Evolutionary conservation across 352 stramenopile species (phyloP).

Genomic region (Pilasporangium apinafurcum): DNA sequence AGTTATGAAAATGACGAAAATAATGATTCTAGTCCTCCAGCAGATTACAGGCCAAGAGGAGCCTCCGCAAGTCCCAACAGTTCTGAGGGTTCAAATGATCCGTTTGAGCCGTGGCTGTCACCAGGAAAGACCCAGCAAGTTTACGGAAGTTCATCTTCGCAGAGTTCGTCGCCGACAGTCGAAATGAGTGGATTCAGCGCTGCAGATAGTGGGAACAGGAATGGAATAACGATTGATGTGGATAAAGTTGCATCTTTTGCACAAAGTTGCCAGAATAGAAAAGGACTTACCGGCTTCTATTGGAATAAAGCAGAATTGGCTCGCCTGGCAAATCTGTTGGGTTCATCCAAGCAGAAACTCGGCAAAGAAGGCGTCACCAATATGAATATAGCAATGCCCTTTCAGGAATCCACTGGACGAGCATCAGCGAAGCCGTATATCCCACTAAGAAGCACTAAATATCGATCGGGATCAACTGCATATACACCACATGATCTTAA

Average conservation of each 20-base stretch:
- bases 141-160: neutral
- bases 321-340: constrained; percentile 12
- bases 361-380: constrained; percentile 9
- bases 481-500: neutral
- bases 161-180: constrained; percentile 3
- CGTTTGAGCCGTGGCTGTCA: neutral
- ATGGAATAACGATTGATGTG: constrained; percentile 12
- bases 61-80: neutral
- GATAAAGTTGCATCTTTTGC: constrained; percentile 21
- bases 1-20: constrained; percentile 19
- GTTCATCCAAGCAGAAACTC: constrained; percentile 15
- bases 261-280: constrained; percentile 12
- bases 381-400: constrained; percentile 2
- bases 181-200: neutral
- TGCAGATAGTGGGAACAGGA: neutral
- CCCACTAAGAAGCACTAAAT: neutral
- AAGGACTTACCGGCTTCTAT: constrained; percentile 13
- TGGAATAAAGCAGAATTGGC: constrained; percentile 34
- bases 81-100: too few species aligned
- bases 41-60: neutral
- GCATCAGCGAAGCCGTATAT: too few species aligned
- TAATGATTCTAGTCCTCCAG: constrained; percentile 3
- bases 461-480: neutral
- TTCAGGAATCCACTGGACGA: neutral
- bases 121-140: neutral